Conservation (phyloP, 345 rosid genomes). For the Eutrema japonicum region DNA sequence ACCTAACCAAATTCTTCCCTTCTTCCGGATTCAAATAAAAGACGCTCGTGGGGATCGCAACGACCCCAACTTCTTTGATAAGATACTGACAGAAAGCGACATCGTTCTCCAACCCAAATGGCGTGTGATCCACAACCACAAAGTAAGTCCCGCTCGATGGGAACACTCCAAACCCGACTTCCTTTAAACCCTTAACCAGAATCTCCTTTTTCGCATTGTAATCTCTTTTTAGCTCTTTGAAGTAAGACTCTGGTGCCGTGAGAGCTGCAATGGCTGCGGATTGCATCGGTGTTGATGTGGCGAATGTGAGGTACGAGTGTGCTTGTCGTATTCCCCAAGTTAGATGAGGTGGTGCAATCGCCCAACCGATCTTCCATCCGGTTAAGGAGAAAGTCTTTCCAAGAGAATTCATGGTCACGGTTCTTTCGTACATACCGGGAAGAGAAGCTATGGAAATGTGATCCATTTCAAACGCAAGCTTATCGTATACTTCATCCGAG, state of each 20-base stretch:
- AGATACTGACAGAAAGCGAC: constrained; percentile 85
- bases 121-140: constrained; percentile 88
- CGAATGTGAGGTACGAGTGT: constrained; percentile 86
- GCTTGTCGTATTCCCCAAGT: constrained; percentile 95
- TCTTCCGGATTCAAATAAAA: constrained; percentile 93
- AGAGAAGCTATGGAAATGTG: constrained; percentile 91
- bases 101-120: constrained; percentile 77
- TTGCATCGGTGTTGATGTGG: constrained; percentile 87
- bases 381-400: constrained; percentile 96
- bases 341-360: constrained; percentile 84
- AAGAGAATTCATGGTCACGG: constrained; percentile 87
- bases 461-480: constrained; percentile 89
- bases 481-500: constrained; percentile 90
- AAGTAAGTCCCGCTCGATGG: constrained; percentile 97
- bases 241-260: constrained; percentile 80
- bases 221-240: constrained; percentile 71
- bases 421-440: constrained; percentile 90
- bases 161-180: constrained; percentile 83
- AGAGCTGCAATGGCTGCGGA: constrained; percentile 77
- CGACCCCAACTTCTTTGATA: constrained; percentile 95
- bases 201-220: constrained; percentile 79
- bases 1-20: constrained; percentile 92
- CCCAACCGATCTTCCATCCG: constrained; percentile 99
- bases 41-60: constrained; percentile 86
- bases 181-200: constrained; percentile 80